phyloP scores from a whole-genome alignment of 768 basidiomycete genomes.

The Serendipita sp. region DNA sequence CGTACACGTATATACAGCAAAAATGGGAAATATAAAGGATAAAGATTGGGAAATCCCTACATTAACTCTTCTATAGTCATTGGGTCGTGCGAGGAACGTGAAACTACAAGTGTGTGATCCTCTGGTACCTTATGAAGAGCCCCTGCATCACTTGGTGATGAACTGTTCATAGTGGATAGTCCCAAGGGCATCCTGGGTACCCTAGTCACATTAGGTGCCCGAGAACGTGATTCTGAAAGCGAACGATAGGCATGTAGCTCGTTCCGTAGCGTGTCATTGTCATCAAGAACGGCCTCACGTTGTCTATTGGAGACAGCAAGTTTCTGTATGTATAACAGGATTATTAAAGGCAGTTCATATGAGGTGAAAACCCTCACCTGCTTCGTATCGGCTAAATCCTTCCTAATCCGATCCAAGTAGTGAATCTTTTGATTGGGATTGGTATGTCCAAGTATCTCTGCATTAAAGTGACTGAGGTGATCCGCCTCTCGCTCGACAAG shows the following conservation, averaged over 20 bases:
- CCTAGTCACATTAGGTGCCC: constrained; percentile 27
- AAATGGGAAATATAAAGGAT: background rate
- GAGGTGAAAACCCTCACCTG: constrained; percentile 37
- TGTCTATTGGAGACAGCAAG: constrained; percentile 31
- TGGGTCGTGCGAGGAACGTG: background rate
- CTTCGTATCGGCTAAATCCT: constrained; percentile 64
- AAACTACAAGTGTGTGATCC: background rate
- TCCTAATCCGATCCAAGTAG: constrained; percentile 71
- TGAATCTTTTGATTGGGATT: constrained; percentile 76
- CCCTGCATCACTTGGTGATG: background rate
- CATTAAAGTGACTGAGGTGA: constrained; percentile 64
- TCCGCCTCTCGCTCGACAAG: constrained; percentile 68
- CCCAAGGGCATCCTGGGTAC: constrained; percentile 18
- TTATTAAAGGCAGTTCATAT: background rate
- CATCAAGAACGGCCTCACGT: constrained; percentile 27
- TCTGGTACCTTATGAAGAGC: background rate
- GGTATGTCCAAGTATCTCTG: constrained; percentile 67
- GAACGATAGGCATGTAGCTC: constrained; percentile 50
- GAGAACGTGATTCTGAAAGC: constrained; percentile 35
- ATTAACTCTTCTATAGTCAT: background rate
- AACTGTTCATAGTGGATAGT: background rate
- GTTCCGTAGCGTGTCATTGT: constrained; percentile 31
- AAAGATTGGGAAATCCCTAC: background rate
- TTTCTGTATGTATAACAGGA: constrained; percentile 23
- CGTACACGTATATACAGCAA: background rate